Percentiles rank a stretch among this genome's conserved stretches.
Conservation (phyloP, 164 flowering plant genomes). For the Dillenia turbinata region DNA sequence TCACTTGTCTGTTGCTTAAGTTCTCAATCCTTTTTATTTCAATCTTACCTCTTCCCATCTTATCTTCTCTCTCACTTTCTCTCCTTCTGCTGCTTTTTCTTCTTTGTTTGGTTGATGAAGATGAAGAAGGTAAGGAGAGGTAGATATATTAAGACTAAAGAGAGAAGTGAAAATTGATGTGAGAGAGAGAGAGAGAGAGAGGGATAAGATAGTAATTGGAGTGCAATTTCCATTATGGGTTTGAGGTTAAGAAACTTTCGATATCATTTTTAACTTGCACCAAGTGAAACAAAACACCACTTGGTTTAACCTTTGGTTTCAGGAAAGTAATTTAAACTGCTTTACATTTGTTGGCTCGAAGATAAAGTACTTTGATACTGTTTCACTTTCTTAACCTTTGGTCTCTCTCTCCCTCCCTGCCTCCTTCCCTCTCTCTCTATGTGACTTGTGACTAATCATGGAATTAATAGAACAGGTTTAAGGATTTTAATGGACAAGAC, state of each 20-base stretch:
- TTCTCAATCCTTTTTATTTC: slow-evolving; percentile 91
- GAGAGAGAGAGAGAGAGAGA: slow-evolving; percentile 2
- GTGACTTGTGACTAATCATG: no score
- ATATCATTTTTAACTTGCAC: background rate
- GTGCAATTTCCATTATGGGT: slow-evolving; percentile 24
- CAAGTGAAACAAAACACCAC: no score
- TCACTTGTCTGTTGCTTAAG: slow-evolving; percentile 73
- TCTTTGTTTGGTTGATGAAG: background rate
- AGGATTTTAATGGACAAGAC: no score
- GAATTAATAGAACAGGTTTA: no score
- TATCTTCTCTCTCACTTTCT: background rate
- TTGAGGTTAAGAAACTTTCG: slow-evolving; percentile 31
- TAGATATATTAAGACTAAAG: background rate
- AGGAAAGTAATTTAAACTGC: slow-evolving; percentile 12
- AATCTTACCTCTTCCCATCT: slow-evolving; percentile 79
- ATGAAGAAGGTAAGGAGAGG: slow-evolving; percentile 1
- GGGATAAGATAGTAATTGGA: slow-evolving; percentile 9
- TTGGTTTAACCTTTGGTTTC: no score
- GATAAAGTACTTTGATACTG: slow-evolving; percentile 26
- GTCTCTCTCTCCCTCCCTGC: slow-evolving; percentile 8
- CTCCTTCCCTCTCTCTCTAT: background rate
- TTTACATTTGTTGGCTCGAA: slow-evolving; percentile 26
- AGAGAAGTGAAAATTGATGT: slow-evolving; percentile 7
- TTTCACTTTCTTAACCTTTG: slow-evolving; percentile 26
- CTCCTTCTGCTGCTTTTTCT: slow-evolving; percentile 2